These are phyloP conservation scores for Yamadazyma atlantica DNA, from an alignment of 1,139 yeast species.

Conservation along the genomic window DNA sequence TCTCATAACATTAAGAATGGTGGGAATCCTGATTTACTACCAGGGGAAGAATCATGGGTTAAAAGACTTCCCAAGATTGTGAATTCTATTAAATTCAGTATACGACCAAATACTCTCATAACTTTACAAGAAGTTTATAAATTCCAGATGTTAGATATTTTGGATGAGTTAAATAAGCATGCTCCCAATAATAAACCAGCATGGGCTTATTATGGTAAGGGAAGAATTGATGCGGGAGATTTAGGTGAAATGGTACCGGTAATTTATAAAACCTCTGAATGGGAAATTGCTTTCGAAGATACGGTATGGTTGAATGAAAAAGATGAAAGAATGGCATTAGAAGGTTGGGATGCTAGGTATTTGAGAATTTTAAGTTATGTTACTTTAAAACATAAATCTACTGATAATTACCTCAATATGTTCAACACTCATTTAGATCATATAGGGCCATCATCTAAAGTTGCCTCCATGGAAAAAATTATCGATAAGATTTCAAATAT, in stretches of 20 bases:
- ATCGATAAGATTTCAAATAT: constrained; percentile 35
- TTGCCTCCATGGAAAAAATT: constrained; percentile 48
- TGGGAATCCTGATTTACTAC: constrained; percentile 24
- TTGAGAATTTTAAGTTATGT: constrained; percentile 47
- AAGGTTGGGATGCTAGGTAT: constrained; percentile 59
- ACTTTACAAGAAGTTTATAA: constrained; percentile 38
- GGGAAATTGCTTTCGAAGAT: constrained; percentile 32
- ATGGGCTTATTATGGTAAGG: constrained; percentile 36
- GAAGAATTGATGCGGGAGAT: constrained; percentile 33
- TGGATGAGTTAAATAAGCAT: constrained; percentile 28
- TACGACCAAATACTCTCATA: constrained; percentile 25
- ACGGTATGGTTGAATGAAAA: constrained; percentile 37
- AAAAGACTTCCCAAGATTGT: constrained; percentile 24
- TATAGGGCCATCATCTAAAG: constrained; percentile 46
- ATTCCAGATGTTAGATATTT: constrained; percentile 32
- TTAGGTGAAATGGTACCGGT: constrained; percentile 39
- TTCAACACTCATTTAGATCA: constrained; percentile 64
- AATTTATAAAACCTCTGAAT: constrained; percentile 26
- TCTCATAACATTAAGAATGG: constrained; percentile 42
- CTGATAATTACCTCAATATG: constrained; percentile 37
- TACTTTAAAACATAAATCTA: constrained; percentile 31
- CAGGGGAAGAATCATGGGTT: constrained; percentile 34
- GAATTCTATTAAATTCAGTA: constrained; percentile 29
- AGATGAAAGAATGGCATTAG: constrained; percentile 23
- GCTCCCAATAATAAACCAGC: constrained; percentile 20